A percentile compares a stretch with the other conserved stretches of the same genome.
Conservation (phyloP, 345 rosid genomes). For the Melastoma malabathricum region DNA sequence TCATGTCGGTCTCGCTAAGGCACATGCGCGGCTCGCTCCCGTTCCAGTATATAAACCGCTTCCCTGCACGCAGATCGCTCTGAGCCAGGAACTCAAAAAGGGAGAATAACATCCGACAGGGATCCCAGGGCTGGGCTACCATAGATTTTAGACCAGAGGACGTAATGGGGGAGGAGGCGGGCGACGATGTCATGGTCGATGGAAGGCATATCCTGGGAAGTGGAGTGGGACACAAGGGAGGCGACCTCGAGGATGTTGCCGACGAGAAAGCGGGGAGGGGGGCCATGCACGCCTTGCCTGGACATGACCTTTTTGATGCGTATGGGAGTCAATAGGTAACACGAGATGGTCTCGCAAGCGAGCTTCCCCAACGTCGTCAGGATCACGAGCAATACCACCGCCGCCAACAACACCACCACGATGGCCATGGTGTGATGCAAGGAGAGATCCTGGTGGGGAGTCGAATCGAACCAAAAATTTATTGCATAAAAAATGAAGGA, state of each 20-base stretch:
- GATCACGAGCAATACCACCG: slow-evolving; percentile 15
- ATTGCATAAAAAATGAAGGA: too few species aligned
- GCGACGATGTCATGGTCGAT: slow-evolving; percentile 58
- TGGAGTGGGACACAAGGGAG: slow-evolving; percentile 42
- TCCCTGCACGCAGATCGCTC: slow-evolving; percentile 30
- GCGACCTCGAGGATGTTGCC: slow-evolving; percentile 74
- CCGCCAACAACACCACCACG: slow-evolving; percentile 9
- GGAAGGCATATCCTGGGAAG: slow-evolving; percentile 42
- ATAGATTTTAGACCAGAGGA: slow-evolving; percentile 60
- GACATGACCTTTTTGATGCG: slow-evolving; percentile 65
- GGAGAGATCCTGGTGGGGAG: too few species aligned
- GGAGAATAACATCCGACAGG: not conserved
- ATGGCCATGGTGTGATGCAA: not conserved
- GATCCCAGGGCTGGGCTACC: slow-evolving; percentile 21
- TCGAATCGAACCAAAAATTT: too few species aligned
- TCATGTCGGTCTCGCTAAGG: slow-evolving; percentile 60
- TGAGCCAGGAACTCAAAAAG: not conserved
- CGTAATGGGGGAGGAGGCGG: slow-evolving; percentile 83
- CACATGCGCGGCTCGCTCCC: slow-evolving; percentile 90
- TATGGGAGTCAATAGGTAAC: slow-evolving; percentile 57
- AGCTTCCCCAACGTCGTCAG: slow-evolving; percentile 20
- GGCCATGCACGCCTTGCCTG: slow-evolving; percentile 87
- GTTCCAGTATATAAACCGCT: slow-evolving; percentile 72
- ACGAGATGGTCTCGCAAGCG: slow-evolving; percentile 40
- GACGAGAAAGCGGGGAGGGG: slow-evolving; percentile 49